These are phyloP conservation scores for Sideroxylon spinosum DNA, from an alignment of 179 eudicot species.

Conservation along the genomic window DNA sequence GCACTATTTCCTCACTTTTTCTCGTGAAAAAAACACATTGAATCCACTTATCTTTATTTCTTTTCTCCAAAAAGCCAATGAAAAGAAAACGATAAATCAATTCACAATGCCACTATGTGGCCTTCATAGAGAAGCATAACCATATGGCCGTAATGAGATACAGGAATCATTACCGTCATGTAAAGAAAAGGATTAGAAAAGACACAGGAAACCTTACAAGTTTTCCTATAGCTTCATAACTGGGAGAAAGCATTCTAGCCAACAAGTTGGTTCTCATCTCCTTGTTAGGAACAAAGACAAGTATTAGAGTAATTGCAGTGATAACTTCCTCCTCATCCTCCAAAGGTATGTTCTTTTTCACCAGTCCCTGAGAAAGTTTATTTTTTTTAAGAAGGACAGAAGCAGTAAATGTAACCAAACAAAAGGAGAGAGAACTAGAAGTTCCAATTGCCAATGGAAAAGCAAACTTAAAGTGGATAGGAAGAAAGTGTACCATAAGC, in stretches of 20 bases:
- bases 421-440: conserved; percentile 1
- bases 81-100: background rate
- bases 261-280: conserved; percentile 71
- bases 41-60: background rate
- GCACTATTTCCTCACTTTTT: background rate
- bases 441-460: background rate
- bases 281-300: conserved; percentile 57
- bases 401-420: conserved; percentile 8
- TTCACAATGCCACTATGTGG: background rate
- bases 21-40: background rate
- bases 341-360: conserved; percentile 55
- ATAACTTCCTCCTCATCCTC: conserved; percentile 93
- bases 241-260: conserved; percentile 66
- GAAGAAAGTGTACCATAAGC: conserved; percentile 7
- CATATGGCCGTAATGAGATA: background rate
- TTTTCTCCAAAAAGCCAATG: background rate
- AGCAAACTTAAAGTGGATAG: background rate
- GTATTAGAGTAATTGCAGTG: conserved; percentile 63
- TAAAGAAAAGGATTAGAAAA: background rate
- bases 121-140: background rate
- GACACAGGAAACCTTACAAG: conserved; percentile 53
- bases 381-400: background rate
- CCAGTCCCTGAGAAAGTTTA: conserved; percentile 51
- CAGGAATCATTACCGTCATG: background rate
- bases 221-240: conserved; percentile 67